A percentile compares a stretch with the other conserved stretches of the same genome.
Conservation (phyloP, 2,329 filamentous ascomycete species). For the Diaporthe humulicola region DNA sequence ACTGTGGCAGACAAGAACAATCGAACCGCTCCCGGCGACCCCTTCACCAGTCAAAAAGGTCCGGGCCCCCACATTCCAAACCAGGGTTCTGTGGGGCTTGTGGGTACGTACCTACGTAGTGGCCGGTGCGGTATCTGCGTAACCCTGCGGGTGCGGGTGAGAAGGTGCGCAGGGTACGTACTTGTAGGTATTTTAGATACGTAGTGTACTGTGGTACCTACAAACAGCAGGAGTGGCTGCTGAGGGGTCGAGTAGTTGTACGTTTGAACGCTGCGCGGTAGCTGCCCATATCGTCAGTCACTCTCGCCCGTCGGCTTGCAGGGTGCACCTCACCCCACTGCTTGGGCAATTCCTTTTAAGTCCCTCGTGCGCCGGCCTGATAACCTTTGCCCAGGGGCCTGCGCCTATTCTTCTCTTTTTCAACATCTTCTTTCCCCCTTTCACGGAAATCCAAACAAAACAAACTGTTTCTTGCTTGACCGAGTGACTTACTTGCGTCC, state of each 20-base stretch:
- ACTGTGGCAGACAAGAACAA: neutral
- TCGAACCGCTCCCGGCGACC: conserved; percentile 5
- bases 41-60: neutral
- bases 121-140: conserved; percentile 6
- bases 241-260: neutral
- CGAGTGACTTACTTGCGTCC: neutral
- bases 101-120: conserved; percentile 27
- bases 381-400: conserved; percentile 1
- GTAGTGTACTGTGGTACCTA: neutral
- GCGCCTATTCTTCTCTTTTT: conserved; percentile 12
- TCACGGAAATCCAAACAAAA: neutral
- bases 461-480: conserved; percentile 15
- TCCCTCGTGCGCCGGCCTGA: conserved; percentile 23
- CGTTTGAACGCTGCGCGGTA: no score
- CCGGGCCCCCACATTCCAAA: conserved; percentile 26
- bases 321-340: conserved; percentile 11
- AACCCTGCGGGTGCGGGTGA: neutral
- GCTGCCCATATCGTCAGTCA: conserved; percentile 3
- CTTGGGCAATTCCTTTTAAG: conserved; percentile 25
- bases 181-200: neutral
- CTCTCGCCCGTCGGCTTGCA: neutral
- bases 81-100: conserved; percentile 14
- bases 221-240: conserved; percentile 1
- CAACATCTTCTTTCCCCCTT: conserved; percentile 9
- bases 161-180: neutral